Base-by-base conservation (phyloP, 2,329 filamentous ascomycete species). In the Colletotrichum spaethianum region DNA sequence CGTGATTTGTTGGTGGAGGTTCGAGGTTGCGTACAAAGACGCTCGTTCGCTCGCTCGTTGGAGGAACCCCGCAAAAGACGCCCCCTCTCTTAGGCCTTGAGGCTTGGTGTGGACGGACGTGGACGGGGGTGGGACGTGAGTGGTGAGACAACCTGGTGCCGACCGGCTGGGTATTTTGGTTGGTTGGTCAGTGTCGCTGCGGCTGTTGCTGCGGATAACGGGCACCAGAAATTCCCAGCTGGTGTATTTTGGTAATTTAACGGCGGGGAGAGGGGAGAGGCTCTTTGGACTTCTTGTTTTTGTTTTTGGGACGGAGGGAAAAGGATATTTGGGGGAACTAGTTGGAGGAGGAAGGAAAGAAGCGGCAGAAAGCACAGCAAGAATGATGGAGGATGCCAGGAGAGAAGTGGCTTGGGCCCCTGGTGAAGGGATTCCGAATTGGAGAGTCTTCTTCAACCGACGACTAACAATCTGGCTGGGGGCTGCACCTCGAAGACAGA, bases 1-100 rank as follows among this genome's bases (percentile, higher is more conserved):
- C 69, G 52, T 72, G 69, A 72, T 72, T 72, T 72, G 69, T 69
- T 69, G 69, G 65, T 72, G 69, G 69, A 72, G 65, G 69, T 72
- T 72, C 64, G 66, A 72, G 65, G 69, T 72, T 69, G 65, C 59
- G 53, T 69, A 69, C 40, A 67, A 61, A 69, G 69, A 72, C 69
- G 59, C 69, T 72, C 69, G 69, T 64, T 72, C 59, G 69, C 59
- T 57, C 59, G 53, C 40, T 69, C 57, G 64, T 44, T 72, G 46
- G 65, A 72, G 60, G 69, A 72, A 69, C 69, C 69, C 69, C 69
- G 65, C 69, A 72, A 72, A 72, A 69, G 66, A 63, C 69, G 69
- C 65, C 69, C 69, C 69, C 69, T 69, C 69, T 72, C 69, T 63
- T 69, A 56, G 67, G 33, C 56, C 50, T 46, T 65, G 50, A 36